Evolutionary conservation across 306 rosid genomes (phyloP), one percentile per base, ranked within the genome.

Genomic region (Datisca glomerata): DNA sequence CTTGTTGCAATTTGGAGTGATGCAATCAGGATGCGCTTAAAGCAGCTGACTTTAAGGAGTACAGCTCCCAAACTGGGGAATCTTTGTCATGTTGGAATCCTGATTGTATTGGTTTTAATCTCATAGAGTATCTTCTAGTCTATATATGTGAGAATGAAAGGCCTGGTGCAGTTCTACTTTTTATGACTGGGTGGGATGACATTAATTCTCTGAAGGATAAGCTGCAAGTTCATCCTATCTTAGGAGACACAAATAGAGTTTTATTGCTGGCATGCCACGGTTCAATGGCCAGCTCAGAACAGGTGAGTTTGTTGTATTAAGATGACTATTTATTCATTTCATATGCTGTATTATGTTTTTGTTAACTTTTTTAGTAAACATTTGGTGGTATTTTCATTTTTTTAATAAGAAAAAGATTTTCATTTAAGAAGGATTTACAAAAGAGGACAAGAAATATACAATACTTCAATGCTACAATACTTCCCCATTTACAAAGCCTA

Each of bases 171-270:
- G 60, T 91, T 60, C 73, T 91, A 54, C 85, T 91, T 68, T 91
- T 91, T 69, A 75, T 91, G 98, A 91, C 98, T 38, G 98, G 98
- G 47, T 91, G 98, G 94, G 98, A 91, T 66, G 98, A 84, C 57
- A 84, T 91, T 55, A 78, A 57, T 57, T 78, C 82, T 61, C 65
- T 91, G 44, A 91, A 78, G 58, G 98, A 91, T 32, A 84, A 84
- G 66, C 80, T 91, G 50, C 80, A 57, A 44, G 45, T 73, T 20
- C 82, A 84, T 64, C 63, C 72, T 43, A 39, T 78, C 34, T 73
- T 91, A 55, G 98, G 98, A 17, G 92, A 91, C 60, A 51, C 81
- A 24, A 61, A 52, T 40, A 67, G 44, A 51, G 94, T 84, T 60
- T 59, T 78, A 76, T 68, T 91, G 78, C 76, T 91, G 14, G 64